Evolutionary conservation across 148 eudicot genomes (phyloP), one percentile per base, ranked within the genome.

Genomic region (Cornus kousa): DNA sequence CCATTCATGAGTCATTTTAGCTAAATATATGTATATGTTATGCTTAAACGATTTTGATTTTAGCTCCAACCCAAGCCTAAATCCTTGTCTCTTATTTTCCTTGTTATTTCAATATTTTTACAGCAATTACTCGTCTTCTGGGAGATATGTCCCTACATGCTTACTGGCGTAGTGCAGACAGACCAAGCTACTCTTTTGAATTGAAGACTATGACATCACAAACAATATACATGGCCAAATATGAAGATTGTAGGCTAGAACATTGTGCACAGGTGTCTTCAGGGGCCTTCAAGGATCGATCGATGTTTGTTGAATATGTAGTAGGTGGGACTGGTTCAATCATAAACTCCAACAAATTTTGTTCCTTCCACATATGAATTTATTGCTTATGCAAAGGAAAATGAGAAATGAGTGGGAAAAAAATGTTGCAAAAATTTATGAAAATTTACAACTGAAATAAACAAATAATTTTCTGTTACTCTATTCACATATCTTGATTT

Each of bases 201-300:
- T n/a, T 60, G n/a, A 0, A 5, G 24, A 60, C 22, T 60, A 20
- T 60, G 24, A 60, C 66, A 60, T 12, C 66, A 9, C n/a, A n/a
- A n/a, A n/a, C n/a, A n/a, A n/a, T n/a, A n/a, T n/a, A n/a, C n/a
- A n/a, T n/a, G n/a, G n/a, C n/a, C 17, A 60, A 60, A 24, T 48
- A 24, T 8, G 9, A 43, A 5, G 48, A 43, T 43, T 37, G 43
- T 13, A 46, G 60, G 65, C 43, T 48, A 66, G 35, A 33, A 8
- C 59, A 65, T 64, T 13, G 10, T 66, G 43, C 48, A 23, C 23
- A 6, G 2, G 24, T 74, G 48, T 13, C 64, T 66, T 70, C 77
- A 94, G 98, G 98, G 92, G 23, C 91, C 98, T 94, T 92, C 75
- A 92, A 89, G 85, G 95, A 92, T 32, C 86, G 92, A 70, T 71